Evolutionary conservation across 2,329 filamentous ascomycete species (phyloP).

Genomic region (Calycina herbarum): DNA sequence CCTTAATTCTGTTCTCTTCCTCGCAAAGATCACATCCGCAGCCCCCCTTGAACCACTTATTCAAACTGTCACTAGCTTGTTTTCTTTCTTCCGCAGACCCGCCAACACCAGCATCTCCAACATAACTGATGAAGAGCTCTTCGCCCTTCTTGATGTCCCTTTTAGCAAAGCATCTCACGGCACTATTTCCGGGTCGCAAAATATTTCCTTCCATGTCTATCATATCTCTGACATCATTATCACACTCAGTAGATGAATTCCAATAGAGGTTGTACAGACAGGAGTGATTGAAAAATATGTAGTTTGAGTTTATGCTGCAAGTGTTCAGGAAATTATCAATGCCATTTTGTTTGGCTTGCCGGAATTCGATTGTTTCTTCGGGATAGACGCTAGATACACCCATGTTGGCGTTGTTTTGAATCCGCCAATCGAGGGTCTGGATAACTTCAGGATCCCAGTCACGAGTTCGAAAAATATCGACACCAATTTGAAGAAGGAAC

Average conservation of each 20-base stretch:
- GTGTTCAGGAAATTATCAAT: background rate
- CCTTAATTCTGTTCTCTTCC: conserved; percentile 21
- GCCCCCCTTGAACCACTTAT: conserved; percentile 33
- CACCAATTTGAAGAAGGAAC: conserved; percentile 28
- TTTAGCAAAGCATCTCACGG: conserved; percentile 26
- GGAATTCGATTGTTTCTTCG: background rate
- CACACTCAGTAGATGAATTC: conserved; percentile 17
- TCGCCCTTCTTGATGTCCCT: conserved; percentile 31
- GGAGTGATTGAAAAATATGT: conserved; percentile 36
- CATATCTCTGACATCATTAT: conserved; percentile 13
- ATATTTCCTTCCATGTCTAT: conserved; percentile 13
- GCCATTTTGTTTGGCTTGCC: background rate
- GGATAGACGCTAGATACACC: conserved; percentile 15
- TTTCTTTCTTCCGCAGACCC: conserved; percentile 6
- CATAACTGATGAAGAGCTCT: conserved; percentile 34
- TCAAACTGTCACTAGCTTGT: conserved; percentile 20
- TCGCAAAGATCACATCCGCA: conserved; percentile 33
- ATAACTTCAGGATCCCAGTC: conserved; percentile 30
- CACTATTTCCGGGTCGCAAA: conserved; percentile 24
- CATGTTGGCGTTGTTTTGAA: conserved; percentile 34
- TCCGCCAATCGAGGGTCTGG: conserved; percentile 32
- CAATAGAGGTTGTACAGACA: conserved; percentile 33
- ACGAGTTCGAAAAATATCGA: conserved; percentile 29
- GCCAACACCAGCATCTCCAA: conserved; percentile 27
- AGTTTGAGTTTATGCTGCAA: conserved; percentile 28